These are phyloP conservation scores for Candida orba DNA, from an alignment of 805 yeast species.

Conservation along the genomic window DNA sequence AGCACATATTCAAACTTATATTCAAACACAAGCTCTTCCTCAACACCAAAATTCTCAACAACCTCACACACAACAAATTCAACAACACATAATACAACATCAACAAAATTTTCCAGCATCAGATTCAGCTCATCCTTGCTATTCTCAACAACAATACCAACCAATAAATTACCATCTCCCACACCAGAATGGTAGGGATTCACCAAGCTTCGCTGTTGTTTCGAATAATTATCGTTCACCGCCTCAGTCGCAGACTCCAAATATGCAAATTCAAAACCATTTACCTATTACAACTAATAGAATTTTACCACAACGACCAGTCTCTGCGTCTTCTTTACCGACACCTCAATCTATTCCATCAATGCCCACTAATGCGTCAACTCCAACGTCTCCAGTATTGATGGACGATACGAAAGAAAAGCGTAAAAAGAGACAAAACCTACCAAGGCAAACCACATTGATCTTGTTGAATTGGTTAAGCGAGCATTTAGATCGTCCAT, in stretches of 20 bases:
- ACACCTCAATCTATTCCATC: background rate
- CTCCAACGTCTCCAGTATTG: constrained; percentile 4
- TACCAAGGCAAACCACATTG: constrained; percentile 72
- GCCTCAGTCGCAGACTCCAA: background rate
- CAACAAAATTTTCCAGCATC: background rate
- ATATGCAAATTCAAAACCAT: too few relatives aligned
- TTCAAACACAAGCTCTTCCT: background rate
- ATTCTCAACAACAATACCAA: background rate
- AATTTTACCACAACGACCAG: too few relatives aligned
- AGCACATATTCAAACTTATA: background rate
- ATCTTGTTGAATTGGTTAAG: constrained; percentile 66
- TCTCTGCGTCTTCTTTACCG: background rate
- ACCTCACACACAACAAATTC: background rate
- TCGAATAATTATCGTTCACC: background rate
- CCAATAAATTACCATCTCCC: background rate
- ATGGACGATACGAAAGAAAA: constrained; percentile 9
- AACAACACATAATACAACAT: background rate
- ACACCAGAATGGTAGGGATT: constrained; percentile 3
- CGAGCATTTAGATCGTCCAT: constrained; percentile 71
- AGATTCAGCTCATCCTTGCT: background rate
- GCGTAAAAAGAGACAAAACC: constrained; percentile 53
- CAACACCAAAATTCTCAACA: background rate
- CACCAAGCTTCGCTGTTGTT: background rate
- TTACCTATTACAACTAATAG: too few relatives aligned
- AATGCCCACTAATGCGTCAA: background rate